These are phyloP conservation scores for Cystofilobasidium bisporidii DNA, from an alignment of 768 basidiomycete species.

Conservation along the genomic window DNA sequence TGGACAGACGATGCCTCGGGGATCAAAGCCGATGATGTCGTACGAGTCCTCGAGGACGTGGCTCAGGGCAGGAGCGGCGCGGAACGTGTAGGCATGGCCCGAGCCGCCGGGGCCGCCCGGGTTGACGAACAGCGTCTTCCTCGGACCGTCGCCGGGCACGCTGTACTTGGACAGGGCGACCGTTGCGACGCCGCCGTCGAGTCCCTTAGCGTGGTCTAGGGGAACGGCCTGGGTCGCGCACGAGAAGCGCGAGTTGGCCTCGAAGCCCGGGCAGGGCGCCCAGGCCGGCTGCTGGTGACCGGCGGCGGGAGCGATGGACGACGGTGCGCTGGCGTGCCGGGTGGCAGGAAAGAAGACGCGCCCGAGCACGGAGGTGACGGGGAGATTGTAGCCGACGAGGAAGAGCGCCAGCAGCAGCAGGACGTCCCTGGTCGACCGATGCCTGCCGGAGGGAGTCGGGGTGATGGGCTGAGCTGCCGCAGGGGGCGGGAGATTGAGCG, in stretches of 20 bases:
- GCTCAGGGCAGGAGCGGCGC: conserved; percentile 3
- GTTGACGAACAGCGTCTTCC: conserved; percentile 16
- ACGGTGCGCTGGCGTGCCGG: too few species aligned
- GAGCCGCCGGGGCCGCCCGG: conserved; percentile 22
- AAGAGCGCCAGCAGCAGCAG: too few species aligned
- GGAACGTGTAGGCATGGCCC: conserved; percentile 18
- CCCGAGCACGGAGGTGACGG: too few species aligned
- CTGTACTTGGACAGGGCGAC: conserved; percentile 14
- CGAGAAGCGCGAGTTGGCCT: conserved; percentile 6
- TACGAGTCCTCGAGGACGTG: background rate
- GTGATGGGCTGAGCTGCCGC: too few species aligned
- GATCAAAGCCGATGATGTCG: conserved; percentile 1
- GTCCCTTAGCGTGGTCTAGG: conserved; percentile 20
- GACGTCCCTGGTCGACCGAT: too few species aligned
- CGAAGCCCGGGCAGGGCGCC: conserved; percentile 1
- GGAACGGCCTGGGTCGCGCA: conserved; percentile 12
- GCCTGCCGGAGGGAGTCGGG: too few species aligned
- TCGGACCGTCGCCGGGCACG: background rate
- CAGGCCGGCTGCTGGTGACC: background rate
- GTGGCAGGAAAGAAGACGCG: too few species aligned
- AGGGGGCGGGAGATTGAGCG: too few species aligned
- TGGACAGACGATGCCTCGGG: background rate
- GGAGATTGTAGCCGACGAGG: too few species aligned
- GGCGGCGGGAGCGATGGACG: too few species aligned
- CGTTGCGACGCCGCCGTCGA: conserved; percentile 6